These are phyloP conservation scores for Smittium culicis DNA, from an alignment of 371 early-diverging fungal species.

Conservation along the genomic window DNA sequence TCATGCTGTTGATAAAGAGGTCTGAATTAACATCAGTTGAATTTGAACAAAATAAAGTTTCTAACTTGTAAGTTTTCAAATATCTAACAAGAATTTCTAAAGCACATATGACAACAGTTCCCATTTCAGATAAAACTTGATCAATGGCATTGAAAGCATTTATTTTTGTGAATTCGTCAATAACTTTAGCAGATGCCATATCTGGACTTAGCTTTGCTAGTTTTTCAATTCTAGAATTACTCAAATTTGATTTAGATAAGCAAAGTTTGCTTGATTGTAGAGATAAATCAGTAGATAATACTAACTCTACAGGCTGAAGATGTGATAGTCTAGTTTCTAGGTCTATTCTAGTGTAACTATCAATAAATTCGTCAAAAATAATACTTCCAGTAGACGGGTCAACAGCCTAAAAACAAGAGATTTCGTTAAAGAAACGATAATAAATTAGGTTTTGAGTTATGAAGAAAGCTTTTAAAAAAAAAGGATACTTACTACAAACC, in stretches of 20 bases:
- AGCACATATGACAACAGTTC: conserved; percentile 11
- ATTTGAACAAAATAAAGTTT: conserved; percentile 11
- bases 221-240: conserved; percentile 3
- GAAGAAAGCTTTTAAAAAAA: too few species aligned
- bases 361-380: conserved; percentile 58
- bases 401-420: too few species aligned
- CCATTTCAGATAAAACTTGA: background rate
- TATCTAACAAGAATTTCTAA: conserved; percentile 18
- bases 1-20: background rate
- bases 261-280: conserved; percentile 28
- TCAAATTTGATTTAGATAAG: background rate
- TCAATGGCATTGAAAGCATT: conserved; percentile 8
- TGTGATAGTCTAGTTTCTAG: conserved; percentile 66
- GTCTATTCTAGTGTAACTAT: conserved; percentile 49
- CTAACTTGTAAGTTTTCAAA: conserved; percentile 17
- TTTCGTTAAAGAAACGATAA: too few species aligned
- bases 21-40: background rate
- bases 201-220: background rate
- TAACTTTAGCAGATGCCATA: background rate
- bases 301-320: conserved; percentile 58
- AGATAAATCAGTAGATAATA: conserved; percentile 42
- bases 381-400: too few species aligned
- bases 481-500: too few species aligned
- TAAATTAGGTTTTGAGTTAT: too few species aligned
- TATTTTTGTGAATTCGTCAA: background rate